Evolutionary conservation across 2,329 filamentous ascomycete species (phyloP), one percentile per base, ranked within the genome.

Genomic region (Cladosporium phlei): DNA sequence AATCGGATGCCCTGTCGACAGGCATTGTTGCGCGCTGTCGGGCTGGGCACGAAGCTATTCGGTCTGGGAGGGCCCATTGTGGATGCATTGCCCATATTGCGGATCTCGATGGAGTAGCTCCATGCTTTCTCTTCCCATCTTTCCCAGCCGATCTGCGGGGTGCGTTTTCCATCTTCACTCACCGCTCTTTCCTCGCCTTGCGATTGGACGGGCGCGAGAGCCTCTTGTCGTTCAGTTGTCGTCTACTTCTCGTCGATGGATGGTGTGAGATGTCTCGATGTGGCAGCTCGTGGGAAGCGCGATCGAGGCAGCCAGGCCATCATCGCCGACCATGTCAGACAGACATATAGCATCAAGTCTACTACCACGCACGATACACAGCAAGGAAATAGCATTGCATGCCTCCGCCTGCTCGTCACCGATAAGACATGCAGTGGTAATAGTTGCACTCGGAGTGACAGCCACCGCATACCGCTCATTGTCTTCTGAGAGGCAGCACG

Each of bases 101-200:
- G 42, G 32, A 45, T 22, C 42, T 21, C 17, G 17, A 35, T 19
- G 30, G 24, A 37, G 42, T 35, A 35, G 30, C 30, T 34, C 30
- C 10, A 16, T 43, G 34, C 28, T 43, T 33, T 27, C 17, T 14
- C 14, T 20, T 43, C 32, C 32, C n/a, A n/a, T n/a, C n/a, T n/a
- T n/a, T n/a, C n/a, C 42, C 22, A 32, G 42, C 30, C 42, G 42
- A 45, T 45, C 32, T 45, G 42, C 42, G 42, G 42, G 42, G 42
- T 37, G 32, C 42, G 30, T 45, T 45, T 45, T 19, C 22, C 22
- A 28, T 24, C 19, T 45, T 35, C 22, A 28, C 42, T 45, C 42
- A 45, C 42, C 42, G 42, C 42, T 45, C 42, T 45, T 45, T 45
- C 24, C 32, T 22, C 17, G 16, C 8, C 21, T 24, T 16, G n/a